phyloP scores from a whole-genome alignment of 805 yeast genomes.

The Metschnikowia kofuensis region DNA sequence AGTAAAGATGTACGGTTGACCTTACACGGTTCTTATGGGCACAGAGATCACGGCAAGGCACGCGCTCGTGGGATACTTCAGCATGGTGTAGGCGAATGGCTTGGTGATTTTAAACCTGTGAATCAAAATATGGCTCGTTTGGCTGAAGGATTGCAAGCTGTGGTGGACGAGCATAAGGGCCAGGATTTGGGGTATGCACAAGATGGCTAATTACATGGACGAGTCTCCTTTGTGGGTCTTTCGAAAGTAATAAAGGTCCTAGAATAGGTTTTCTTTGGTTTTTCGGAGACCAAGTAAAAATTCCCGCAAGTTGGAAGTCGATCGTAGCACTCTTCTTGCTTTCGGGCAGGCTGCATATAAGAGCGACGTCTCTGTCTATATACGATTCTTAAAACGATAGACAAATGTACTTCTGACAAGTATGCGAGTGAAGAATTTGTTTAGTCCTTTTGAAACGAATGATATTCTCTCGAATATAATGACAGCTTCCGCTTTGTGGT shows the following conservation, averaged over 20 bases:
- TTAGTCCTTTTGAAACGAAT: too few relatives aligned
- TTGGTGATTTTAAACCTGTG: constrained; percentile 31
- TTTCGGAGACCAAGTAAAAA: too few relatives aligned
- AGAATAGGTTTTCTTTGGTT: background rate
- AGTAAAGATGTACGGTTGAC: constrained; percentile 41
- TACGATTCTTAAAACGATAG: too few relatives aligned
- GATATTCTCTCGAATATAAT: too few relatives aligned
- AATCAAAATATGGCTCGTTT: constrained; percentile 28
- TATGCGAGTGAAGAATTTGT: too few relatives aligned
- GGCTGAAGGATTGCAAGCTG: constrained; percentile 25
- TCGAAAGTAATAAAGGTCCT: too few relatives aligned
- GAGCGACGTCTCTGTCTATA: too few relatives aligned
- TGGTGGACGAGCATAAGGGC: constrained; percentile 31
- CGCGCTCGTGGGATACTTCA: constrained; percentile 53
- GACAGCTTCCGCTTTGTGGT: too few relatives aligned
- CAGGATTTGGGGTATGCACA: constrained; percentile 37
- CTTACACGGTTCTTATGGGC: constrained; percentile 51
- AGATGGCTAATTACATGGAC: constrained; percentile 25
- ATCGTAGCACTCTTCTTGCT: too few relatives aligned
- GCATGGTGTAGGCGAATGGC: constrained; percentile 51
- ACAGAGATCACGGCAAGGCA: constrained; percentile 35
- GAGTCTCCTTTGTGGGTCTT: background rate
- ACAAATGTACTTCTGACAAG: too few relatives aligned
- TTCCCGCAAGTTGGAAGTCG: too few relatives aligned
- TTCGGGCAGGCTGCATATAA: too few relatives aligned